Evolutionary conservation across 2,329 filamentous ascomycete species (phyloP).

Genomic region (Colletotrichum sidae): DNA sequence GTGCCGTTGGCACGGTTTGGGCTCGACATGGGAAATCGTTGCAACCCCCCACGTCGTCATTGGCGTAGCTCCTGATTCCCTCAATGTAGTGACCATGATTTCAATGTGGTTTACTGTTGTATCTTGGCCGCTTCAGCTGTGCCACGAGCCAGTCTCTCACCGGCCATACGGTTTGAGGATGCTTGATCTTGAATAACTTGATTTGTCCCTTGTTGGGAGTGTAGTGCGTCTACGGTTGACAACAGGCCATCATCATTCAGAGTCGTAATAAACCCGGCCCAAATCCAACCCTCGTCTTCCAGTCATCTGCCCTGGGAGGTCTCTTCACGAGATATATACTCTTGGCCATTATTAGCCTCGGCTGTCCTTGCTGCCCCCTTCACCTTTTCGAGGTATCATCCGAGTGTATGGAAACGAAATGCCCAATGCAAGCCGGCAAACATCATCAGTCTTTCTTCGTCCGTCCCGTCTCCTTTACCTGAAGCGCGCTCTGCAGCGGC

Average conservation of each 20-base stretch:
- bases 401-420: conserved; percentile 39
- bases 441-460: conserved; percentile 25
- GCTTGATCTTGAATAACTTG: conserved; percentile 25
- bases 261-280: conserved; percentile 33
- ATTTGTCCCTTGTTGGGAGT: conserved; percentile 33
- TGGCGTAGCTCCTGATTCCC: background rate
- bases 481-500: conserved; percentile 92
- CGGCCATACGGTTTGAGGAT: no score
- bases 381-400: conserved; percentile 40
- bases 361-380: conserved; percentile 28
- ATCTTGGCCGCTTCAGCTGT: no score
- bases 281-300: conserved; percentile 28
- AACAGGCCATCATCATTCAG: conserved; percentile 32
- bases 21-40: background rate
- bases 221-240: conserved; percentile 35
- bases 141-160: no score
- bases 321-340: conserved; percentile 36
- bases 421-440: conserved; percentile 25
- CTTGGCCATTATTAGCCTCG: conserved; percentile 36
- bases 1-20: conserved; percentile 3
- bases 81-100: no score
- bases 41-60: background rate
- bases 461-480: conserved; percentile 56
- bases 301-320: conserved; percentile 29
- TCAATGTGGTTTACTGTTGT: no score